Conservation (phyloP, 345 rosid species). For the Pelargonium nanum region DNA sequence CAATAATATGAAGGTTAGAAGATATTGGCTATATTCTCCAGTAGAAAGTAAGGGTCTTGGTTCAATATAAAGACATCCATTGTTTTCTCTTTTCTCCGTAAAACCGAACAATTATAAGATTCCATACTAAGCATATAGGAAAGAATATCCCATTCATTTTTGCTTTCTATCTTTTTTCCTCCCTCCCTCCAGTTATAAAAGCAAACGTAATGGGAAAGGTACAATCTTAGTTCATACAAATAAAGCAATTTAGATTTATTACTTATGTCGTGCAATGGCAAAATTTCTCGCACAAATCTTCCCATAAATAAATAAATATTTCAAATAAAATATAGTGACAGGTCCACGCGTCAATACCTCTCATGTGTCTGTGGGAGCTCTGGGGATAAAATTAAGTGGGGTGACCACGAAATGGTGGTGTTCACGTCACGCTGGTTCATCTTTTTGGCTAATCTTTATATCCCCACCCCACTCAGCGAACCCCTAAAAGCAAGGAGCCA, state of each 20-base stretch:
- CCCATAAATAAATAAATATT: not conserved
- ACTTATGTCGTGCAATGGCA: not conserved
- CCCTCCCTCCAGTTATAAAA: not conserved
- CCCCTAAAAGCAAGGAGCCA: constrained; percentile 4
- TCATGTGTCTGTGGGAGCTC: not conserved
- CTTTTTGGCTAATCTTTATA: constrained; percentile 3
- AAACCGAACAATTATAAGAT: not conserved
- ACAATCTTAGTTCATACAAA: not conserved
- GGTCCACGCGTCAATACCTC: not conserved
- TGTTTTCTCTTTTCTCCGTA: not conserved
- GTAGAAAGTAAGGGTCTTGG: not conserved
- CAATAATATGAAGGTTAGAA: not conserved
- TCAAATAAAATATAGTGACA: not conserved
- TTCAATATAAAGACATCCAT: not conserved
- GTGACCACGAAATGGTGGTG: constrained; percentile 12
- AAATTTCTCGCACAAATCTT: not conserved
- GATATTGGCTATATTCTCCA: not conserved
- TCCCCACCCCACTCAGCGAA: not conserved
- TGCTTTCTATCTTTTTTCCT: not conserved
- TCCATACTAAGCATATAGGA: not conserved
- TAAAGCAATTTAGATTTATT: not conserved
- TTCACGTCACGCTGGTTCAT: constrained; percentile 12
- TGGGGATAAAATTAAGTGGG: constrained; percentile 3
- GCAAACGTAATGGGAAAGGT: no score
- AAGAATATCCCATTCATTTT: not conserved